Conservation (phyloP, 2,329 filamentous ascomycete species). For the Diaporthe australafricana region DNA sequence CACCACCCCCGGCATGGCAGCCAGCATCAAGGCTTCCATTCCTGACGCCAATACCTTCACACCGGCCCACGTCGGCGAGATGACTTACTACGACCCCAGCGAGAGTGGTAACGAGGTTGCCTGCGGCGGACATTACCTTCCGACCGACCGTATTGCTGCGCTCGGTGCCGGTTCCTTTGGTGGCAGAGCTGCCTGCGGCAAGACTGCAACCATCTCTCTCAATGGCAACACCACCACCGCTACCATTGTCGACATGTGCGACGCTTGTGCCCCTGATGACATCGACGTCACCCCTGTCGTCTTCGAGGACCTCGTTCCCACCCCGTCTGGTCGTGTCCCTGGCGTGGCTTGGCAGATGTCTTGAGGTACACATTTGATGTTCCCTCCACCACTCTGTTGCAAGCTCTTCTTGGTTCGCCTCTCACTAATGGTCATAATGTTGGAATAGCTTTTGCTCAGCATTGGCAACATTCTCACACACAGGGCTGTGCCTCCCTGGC, state of each 20-base stretch:
- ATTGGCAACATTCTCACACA: too few species aligned
- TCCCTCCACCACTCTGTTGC: too few species aligned
- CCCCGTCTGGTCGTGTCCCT: neutral
- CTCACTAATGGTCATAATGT: too few species aligned
- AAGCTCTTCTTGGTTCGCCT: neutral
- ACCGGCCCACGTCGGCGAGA: neutral
- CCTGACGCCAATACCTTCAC: neutral
- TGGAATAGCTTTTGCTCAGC: too few species aligned
- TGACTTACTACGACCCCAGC: conserved; percentile 1
- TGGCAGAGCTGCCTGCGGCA: neutral
- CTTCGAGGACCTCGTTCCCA: neutral
- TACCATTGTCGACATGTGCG: neutral
- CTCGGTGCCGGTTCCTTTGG: neutral
- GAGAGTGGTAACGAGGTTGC: neutral
- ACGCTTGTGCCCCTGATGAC: neutral
- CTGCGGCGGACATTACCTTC: neutral
- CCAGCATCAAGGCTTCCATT: neutral
- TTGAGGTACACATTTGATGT: neutral
- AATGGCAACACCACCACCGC: neutral
- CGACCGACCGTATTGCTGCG: neutral
- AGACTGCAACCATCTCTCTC: neutral
- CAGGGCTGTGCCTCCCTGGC: too few species aligned
- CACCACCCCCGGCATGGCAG: neutral
- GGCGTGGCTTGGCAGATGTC: neutral
- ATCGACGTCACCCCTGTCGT: neutral